Percentiles rank a stretch among this genome's conserved stretches.
phyloP scores from a whole-genome alignment of 306 rosid genomes.

The Dryas alaskensis region DNA sequence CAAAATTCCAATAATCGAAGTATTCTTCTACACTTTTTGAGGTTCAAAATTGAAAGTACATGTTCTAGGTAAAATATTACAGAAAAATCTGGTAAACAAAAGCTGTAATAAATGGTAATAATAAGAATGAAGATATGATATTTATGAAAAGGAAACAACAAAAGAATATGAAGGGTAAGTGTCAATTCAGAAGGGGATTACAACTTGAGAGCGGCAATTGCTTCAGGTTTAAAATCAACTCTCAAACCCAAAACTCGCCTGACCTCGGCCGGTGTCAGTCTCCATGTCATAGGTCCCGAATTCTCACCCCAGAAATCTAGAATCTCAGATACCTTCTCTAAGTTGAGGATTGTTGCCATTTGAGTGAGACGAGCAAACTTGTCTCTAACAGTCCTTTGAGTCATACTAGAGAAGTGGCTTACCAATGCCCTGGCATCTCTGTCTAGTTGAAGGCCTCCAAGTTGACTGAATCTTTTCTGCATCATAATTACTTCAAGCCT shows the following conservation, averaged over 20 bases:
- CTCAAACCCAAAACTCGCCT: slow-evolving; percentile 88
- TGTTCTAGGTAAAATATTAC: slow-evolving; percentile 1
- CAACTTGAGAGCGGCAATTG: slow-evolving; percentile 79
- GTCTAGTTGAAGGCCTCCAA: slow-evolving; percentile 97
- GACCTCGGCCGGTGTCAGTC: slow-evolving; percentile 96
- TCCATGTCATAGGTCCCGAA: slow-evolving; percentile 99
- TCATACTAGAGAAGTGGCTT: slow-evolving; percentile 87
- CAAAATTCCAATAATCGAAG: not conserved
- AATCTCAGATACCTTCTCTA: slow-evolving; percentile 95
- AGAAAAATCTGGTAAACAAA: slow-evolving; percentile 4
- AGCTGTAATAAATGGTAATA: slow-evolving; percentile 10
- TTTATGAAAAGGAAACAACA: slow-evolving; percentile 14
- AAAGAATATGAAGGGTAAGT: slow-evolving; percentile 31
- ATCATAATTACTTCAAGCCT: slow-evolving; percentile 97
- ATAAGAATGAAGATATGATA: slow-evolving; percentile 25
- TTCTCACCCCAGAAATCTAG: slow-evolving; percentile 99
- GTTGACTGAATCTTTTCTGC: slow-evolving; percentile 95
- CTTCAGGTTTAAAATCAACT: slow-evolving; percentile 94
- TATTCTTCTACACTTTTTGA: slow-evolving; percentile 2
- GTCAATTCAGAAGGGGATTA: slow-evolving; percentile 26
- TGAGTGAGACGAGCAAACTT: slow-evolving; percentile 95
- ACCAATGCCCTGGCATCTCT: slow-evolving; percentile 91
- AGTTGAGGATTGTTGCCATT: slow-evolving; percentile 90
- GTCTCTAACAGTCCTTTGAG: slow-evolving; percentile 92
- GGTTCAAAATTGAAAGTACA: not conserved